These are phyloP conservation scores for Aspergillus nanangensis DNA, from an alignment of 495 filamentous ascomycete species.

Conservation along the genomic window DNA sequence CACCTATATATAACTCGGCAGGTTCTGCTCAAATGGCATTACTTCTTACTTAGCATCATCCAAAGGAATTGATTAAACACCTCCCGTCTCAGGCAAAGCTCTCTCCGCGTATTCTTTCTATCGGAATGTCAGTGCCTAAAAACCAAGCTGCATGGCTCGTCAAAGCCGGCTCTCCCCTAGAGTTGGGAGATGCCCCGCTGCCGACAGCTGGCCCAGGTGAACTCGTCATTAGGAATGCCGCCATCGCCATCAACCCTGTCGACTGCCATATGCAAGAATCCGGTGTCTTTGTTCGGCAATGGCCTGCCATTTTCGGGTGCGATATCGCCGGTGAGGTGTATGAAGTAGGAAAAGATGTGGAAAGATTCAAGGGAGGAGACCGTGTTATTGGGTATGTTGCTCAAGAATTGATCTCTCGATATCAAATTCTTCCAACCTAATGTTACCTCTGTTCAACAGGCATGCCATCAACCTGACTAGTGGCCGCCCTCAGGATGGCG, in stretches of 20 bases:
- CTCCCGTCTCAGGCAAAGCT: background rate
- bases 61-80: too few relatives aligned
- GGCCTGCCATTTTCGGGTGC: conserved; percentile 32
- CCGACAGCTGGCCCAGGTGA: conserved; percentile 26
- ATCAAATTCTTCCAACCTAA: background rate
- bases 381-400: conserved; percentile 35
- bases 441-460: background rate
- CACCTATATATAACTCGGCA: too few relatives aligned
- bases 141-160: conserved; percentile 42
- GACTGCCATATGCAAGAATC: conserved; percentile 28
- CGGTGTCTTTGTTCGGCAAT: conserved; percentile 17
- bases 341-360: conserved; percentile 28
- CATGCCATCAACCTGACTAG: conserved; percentile 10
- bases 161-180: conserved; percentile 23
- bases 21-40: too few relatives aligned
- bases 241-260: conserved; percentile 42
- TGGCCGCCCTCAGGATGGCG: conserved; percentile 8
- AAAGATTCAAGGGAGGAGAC: conserved; percentile 35
- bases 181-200: conserved; percentile 30
- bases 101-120: background rate
- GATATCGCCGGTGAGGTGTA: conserved; percentile 41
- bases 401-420: background rate
- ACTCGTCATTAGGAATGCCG: conserved; percentile 33
- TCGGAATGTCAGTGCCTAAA: conserved; percentile 1
- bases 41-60: too few relatives aligned